Conservation (phyloP, 1,284 basidiomycete species). For the Irpex lacteus region DNA sequence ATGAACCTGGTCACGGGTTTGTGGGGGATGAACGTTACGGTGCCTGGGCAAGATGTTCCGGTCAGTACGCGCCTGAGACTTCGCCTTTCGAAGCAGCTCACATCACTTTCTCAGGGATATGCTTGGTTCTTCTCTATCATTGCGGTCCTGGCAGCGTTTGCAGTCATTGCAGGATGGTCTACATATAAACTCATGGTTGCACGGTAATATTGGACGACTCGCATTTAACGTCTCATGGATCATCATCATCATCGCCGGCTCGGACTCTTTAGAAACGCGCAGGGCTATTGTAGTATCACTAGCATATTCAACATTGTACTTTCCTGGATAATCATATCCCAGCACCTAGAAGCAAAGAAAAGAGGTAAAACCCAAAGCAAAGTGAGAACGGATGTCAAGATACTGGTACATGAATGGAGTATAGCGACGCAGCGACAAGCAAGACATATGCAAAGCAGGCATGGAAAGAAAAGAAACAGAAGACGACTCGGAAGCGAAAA, state of each 20-base stretch:
- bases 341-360: background rate
- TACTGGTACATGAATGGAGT: background rate
- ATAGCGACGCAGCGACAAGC: background rate
- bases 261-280: background rate
- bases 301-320: slow-evolving; percentile 2
- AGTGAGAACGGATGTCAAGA: background rate
- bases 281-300: slow-evolving; percentile 7
- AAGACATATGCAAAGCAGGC: background rate
- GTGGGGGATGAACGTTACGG: slow-evolving; percentile 92
- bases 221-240: background rate
- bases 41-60: slow-evolving; percentile 74
- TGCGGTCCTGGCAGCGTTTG: slow-evolving; percentile 73
- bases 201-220: slow-evolving; percentile 17
- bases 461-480: background rate
- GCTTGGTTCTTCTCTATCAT: slow-evolving; percentile 89
- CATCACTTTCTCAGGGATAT: slow-evolving; percentile 38
- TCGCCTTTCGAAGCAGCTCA: slow-evolving; percentile 17
- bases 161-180: slow-evolving; percentile 76
- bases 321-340: background rate
- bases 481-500: background rate
- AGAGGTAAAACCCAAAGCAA: background rate
- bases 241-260: background rate
- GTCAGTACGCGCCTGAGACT: background rate
- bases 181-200: slow-evolving; percentile 77
- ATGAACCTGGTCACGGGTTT: slow-evolving; percentile 95